phyloP scores from a whole-genome alignment of 139 green algal genomes.

The Picochlorum sp. region DNA sequence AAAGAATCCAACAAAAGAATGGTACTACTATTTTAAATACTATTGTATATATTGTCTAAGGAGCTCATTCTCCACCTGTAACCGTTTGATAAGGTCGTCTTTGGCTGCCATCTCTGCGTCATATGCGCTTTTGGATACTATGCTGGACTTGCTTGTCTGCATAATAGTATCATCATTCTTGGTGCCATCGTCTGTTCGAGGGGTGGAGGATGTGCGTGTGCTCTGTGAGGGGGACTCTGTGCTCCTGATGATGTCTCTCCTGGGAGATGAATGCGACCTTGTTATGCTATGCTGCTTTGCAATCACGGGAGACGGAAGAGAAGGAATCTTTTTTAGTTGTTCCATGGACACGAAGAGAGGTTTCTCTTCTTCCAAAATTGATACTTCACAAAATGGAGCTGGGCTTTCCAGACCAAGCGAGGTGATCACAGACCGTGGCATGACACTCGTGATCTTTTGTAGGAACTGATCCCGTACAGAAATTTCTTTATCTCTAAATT shows the following conservation, averaged over 20 bases:
- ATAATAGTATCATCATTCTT: too few relatives aligned
- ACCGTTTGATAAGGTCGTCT: background rate
- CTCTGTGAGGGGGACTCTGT: too few relatives aligned
- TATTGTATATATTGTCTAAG: too few relatives aligned
- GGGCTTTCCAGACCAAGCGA: slow-evolving; percentile 51
- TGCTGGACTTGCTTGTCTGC: too few relatives aligned
- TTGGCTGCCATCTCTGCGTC: background rate
- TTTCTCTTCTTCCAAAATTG: slow-evolving; percentile 27
- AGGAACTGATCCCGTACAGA: slow-evolving; percentile 47
- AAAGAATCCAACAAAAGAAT: background rate
- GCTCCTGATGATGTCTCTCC: too few relatives aligned
- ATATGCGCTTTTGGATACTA: too few relatives aligned
- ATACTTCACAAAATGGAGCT: slow-evolving; percentile 59
- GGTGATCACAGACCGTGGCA: slow-evolving; percentile 53
- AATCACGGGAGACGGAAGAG: too few relatives aligned
- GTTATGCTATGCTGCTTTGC: too few relatives aligned
- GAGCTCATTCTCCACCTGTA: background rate
- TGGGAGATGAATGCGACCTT: too few relatives aligned
- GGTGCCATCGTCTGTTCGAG: too few relatives aligned
- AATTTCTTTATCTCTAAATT: slow-evolving; percentile 58
- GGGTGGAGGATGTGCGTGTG: too few relatives aligned
- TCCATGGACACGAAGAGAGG: slow-evolving; percentile 33
- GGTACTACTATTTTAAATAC: too few relatives aligned
- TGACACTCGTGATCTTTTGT: slow-evolving; percentile 34
- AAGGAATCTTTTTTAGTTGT: slow-evolving; percentile 38